A percentile compares a stretch with the other conserved stretches of the same genome.
Conservation (phyloP, 176 grass and related monocot genomes). For the Oryza punctata region DNA sequence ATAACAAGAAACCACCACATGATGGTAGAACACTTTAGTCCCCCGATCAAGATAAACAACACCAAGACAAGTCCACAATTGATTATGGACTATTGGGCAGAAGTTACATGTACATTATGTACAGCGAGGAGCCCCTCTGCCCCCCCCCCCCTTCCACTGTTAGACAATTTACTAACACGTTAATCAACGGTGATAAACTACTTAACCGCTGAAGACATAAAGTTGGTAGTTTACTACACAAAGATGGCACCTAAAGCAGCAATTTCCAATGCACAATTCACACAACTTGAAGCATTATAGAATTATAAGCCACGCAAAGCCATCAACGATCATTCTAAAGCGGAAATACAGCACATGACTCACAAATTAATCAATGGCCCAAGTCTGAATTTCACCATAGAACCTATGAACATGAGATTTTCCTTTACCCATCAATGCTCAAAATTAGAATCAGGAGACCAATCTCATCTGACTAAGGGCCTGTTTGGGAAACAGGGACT, state of each 20-base stretch:
- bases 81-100: background rate
- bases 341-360: background rate
- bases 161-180: background rate
- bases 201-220: background rate
- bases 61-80: background rate
- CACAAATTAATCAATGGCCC: no score
- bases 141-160: background rate
- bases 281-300: background rate
- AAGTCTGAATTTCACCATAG: background rate
- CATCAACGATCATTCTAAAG: background rate
- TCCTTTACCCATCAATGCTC: background rate
- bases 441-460: background rate
- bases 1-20: background rate
- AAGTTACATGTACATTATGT: background rate
- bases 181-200: background rate
- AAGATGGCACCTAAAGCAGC: background rate
- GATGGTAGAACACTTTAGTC: background rate
- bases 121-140: background rate
- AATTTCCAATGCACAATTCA: background rate
- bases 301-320: background rate
- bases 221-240: background rate
- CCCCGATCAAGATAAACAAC: background rate
- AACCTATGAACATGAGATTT: background rate
- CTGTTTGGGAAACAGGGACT: no score
- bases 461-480: background rate